Percentiles rank a stretch among this genome's conserved stretches.
These are phyloP conservation scores for Thelonectria olida DNA, from an alignment of 2,329 filamentous ascomycete species.

Conservation along the genomic window DNA sequence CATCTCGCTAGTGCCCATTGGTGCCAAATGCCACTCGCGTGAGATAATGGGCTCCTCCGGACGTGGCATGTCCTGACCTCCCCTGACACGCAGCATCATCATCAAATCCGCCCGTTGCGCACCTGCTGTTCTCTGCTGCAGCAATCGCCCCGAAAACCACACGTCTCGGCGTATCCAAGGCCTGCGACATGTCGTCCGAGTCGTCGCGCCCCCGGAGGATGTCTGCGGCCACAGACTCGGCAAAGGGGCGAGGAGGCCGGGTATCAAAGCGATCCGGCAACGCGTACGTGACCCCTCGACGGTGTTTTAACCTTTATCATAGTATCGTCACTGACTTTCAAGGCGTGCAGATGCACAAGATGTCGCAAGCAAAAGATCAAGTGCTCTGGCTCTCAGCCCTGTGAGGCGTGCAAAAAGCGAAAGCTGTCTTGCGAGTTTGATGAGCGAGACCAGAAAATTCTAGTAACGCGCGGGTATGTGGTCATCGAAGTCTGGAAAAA, in stretches of 20 bases:
- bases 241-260: slow-evolving; percentile 28
- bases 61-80: slow-evolving; percentile 18
- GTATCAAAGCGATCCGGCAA: slow-evolving; percentile 40
- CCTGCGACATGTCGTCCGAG: slow-evolving; percentile 27
- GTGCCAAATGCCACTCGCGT: slow-evolving; percentile 6
- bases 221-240: slow-evolving; percentile 23
- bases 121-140: background rate
- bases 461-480: slow-evolving; percentile 57
- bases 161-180: background rate
- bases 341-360: slow-evolving; percentile 32
- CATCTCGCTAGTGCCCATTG: slow-evolving; percentile 19
- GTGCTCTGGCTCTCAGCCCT: slow-evolving; percentile 44
- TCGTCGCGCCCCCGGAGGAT: slow-evolving; percentile 29
- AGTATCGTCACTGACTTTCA: background rate
- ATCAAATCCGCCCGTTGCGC: background rate
- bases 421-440: slow-evolving; percentile 46
- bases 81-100: slow-evolving; percentile 7
- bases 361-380: slow-evolving; percentile 48
- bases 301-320: background rate
- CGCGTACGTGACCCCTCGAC: slow-evolving; percentile 28
- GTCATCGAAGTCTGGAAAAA: background rate
- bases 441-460: slow-evolving; percentile 57
- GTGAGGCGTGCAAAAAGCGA: slow-evolving; percentile 45
- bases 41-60: background rate
- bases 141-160: background rate